Evolutionary conservation across 306 rosid genomes (phyloP).

Genomic region (Trichosanthes cucumerina): DNA sequence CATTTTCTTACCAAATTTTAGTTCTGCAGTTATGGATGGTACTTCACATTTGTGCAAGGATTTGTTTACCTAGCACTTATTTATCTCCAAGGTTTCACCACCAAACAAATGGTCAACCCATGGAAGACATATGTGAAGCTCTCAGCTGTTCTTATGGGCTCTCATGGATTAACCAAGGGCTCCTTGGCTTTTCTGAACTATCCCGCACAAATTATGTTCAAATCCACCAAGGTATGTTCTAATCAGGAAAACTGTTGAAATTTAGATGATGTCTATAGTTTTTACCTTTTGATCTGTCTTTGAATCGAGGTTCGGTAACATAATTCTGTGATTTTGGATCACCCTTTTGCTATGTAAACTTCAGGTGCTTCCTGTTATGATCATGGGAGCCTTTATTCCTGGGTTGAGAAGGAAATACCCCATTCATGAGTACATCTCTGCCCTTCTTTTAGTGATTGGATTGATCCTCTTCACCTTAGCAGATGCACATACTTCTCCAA

Average conservation of each 20-base stretch:
- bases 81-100: slow-evolving; percentile 41
- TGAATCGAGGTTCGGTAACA: not conserved
- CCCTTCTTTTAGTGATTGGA: slow-evolving; percentile 41
- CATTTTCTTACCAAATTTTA: not conserved
- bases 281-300: not conserved
- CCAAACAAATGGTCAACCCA: slow-evolving; percentile 52
- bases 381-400: slow-evolving; percentile 56
- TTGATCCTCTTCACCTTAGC: slow-evolving; percentile 55
- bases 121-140: slow-evolving; percentile 55
- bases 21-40: slow-evolving; percentile 51
- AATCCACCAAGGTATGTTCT: slow-evolving; percentile 41
- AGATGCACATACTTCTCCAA: slow-evolving; percentile 56
- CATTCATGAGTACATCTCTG: slow-evolving; percentile 44
- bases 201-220: slow-evolving; percentile 67
- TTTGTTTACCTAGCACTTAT: slow-evolving; percentile 41
- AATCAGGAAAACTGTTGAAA: not conserved
- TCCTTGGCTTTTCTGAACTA: slow-evolving; percentile 55
- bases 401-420: slow-evolving; percentile 58
- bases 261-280: not conserved
- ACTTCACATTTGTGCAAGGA: slow-evolving; percentile 62
- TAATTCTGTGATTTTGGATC: not conserved
- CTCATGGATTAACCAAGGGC: slow-evolving; percentile 60
- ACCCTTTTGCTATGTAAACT: slow-evolving; percentile 1
- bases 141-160: slow-evolving; percentile 58
- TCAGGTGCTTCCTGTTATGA: slow-evolving; percentile 58